Evolutionary conservation across 176 grass and related monocot species (phyloP).

Genomic region (Oryza rufipogon): DNA sequence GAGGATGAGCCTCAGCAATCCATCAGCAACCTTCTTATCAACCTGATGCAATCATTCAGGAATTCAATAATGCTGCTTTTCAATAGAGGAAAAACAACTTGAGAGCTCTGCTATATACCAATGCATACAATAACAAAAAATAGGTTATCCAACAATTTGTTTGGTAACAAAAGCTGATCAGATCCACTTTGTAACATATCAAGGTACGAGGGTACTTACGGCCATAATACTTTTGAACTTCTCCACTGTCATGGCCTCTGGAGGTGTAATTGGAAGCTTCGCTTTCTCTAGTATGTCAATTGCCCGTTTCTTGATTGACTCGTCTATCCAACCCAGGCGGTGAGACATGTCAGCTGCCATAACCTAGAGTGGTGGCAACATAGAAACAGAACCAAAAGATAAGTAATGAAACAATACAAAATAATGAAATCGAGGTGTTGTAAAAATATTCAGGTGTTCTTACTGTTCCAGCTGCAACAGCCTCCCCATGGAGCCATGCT

Average conservation of each 20-base stretch:
- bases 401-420: constrained; percentile 34
- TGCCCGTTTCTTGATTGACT: constrained; percentile 57
- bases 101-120: neutral
- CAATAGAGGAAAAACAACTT: neutral
- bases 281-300: constrained; percentile 70
- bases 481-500: constrained; percentile 92
- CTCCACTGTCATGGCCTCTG: constrained; percentile 82
- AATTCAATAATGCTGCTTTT: constrained; percentile 24
- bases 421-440: neutral
- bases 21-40: constrained; percentile 99
- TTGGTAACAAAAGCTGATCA: neutral
- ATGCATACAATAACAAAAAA: neutral
- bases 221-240: constrained; percentile 91
- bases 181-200: neutral
- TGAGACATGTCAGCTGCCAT: constrained; percentile 94
- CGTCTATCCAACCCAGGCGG: constrained; percentile 95
- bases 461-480: constrained; percentile 89
- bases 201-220: constrained; percentile 63
- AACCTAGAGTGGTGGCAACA: constrained; percentile 51
- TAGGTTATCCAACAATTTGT: neutral
- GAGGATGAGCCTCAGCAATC: constrained; percentile 89
- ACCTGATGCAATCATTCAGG: constrained; percentile 54
- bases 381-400: neutral
- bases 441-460: neutral
- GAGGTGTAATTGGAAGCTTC: constrained; percentile 83